Percentiles rank a stretch among this genome's conserved stretches.
Conservation (phyloP, 2,329 filamentous ascomycete species). For the Mariannaea elegans region DNA sequence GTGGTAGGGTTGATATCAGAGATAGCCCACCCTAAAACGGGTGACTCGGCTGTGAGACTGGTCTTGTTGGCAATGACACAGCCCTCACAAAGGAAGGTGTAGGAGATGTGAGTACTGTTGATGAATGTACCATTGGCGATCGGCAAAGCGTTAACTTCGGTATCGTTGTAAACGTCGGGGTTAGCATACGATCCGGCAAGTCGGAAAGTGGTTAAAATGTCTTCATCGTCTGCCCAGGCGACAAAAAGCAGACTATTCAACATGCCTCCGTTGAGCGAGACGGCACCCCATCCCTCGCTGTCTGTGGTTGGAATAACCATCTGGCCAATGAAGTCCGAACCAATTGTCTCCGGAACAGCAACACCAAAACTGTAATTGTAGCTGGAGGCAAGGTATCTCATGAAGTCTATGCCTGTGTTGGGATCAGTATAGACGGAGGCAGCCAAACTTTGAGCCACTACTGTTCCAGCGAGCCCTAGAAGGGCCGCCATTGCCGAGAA, state of each 20-base stretch:
- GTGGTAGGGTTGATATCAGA: constrained; percentile 44
- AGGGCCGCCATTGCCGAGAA: constrained; percentile 29
- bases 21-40: constrained; percentile 52
- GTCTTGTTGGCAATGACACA: constrained; percentile 50
- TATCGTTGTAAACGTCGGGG: constrained; percentile 55
- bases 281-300: constrained; percentile 54
- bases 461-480: constrained; percentile 32
- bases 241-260: constrained; percentile 56
- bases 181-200: constrained; percentile 53
- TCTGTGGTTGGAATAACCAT: constrained; percentile 55
- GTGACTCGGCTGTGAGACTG: constrained; percentile 38
- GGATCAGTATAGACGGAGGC: constrained; percentile 49
- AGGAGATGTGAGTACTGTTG: constrained; percentile 61
- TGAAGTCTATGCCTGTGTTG: constrained; percentile 56
- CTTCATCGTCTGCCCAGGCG: constrained; percentile 58
- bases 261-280: constrained; percentile 59
- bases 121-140: constrained; percentile 62
- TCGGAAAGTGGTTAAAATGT: constrained; percentile 46
- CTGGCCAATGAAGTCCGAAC: constrained; percentile 63
- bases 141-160: constrained; percentile 49
- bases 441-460: constrained; percentile 29
- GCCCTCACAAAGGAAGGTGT: constrained; percentile 61
- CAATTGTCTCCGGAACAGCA: constrained; percentile 57
- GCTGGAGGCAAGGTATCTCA: constrained; percentile 41
- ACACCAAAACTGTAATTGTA: constrained; percentile 59